Evolutionary conservation across 495 filamentous ascomycete genomes (phyloP), one percentile per base, ranked within the genome.

Genomic region (Daldinia concentrica): DNA sequence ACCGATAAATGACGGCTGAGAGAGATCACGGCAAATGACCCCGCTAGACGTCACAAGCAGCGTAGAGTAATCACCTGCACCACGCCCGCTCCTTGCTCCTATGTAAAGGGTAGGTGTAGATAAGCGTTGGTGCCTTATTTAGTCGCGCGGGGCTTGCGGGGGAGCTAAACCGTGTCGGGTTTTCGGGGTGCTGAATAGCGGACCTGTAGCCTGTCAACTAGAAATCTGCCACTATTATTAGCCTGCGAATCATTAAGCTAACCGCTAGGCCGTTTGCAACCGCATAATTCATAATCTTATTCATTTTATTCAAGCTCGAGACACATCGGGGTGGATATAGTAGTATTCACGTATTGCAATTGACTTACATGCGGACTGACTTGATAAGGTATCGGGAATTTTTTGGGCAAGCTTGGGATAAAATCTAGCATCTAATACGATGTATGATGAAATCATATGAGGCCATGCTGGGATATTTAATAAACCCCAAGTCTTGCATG

Each of bases 21-120:
- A 66, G 66, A 69, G 62, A 69, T 73, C 71, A 69, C 66, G 66
- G 51, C 66, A 41, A 51, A 66, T 69, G 66, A 73, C 71, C 71
- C 71, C 71, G 62, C 71, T 36, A 73, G 39, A 73, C 71, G 71
- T 73, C 71, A 73, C 71, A 73, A 66, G 71, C 62, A 50, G 56
- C 24, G 14, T 27, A 61, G 57, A 50, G 39, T 30, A 58, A 71
- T 68, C 70, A 68, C 70, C 64, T 68, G 61, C 60, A 30, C 48
- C 45, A 43, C 32, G 54, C 43, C 27, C 29, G 29, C 29, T 30
- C 8, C 29, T 30, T 30, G 29, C 29, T 30, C 29, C 29, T n/a
- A n/a, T n/a, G n/a, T n/a, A n/a, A n/a, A n/a, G n/a, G n/a, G n/a
- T n/a, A n/a, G n/a, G n/a, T n/a, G n/a, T n/a, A n/a, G 64, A 64